These are phyloP conservation scores for Tinospora cordifolia DNA, from an alignment of 164 flowering plant genomes.

Conservation along the genomic window DNA sequence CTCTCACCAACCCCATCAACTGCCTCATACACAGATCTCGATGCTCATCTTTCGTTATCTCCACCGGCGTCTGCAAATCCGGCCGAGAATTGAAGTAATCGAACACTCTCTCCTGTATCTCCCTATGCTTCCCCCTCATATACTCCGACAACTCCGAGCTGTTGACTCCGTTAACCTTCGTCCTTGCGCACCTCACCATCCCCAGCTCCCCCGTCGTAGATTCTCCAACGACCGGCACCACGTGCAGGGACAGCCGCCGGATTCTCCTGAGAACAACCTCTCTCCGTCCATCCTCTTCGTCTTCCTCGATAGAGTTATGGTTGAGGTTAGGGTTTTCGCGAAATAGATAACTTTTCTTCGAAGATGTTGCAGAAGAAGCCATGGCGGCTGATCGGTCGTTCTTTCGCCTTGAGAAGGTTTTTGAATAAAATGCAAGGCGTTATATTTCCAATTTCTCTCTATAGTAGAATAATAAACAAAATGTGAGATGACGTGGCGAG, in stretches of 20 bases:
- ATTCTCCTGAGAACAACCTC: constrained; percentile 1
- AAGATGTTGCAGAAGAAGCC: neutral
- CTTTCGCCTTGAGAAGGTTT: too few species aligned
- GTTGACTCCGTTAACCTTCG: constrained; percentile 30
- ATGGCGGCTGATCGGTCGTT: neutral
- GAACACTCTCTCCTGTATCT: constrained; percentile 58
- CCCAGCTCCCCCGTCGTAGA: constrained; percentile 11
- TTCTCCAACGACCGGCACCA: neutral
- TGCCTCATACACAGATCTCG: constrained; percentile 83
- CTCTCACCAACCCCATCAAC: constrained; percentile 62
- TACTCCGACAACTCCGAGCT: constrained; percentile 31
- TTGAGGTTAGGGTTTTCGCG: constrained; percentile 3
- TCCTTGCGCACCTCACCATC: constrained; percentile 36
- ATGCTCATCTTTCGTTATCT: constrained; percentile 63
- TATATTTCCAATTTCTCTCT: neutral
- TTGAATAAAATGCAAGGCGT: neutral
- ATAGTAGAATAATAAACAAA: neutral
- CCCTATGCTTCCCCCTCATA: constrained; percentile 80
- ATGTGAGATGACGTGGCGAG: neutral
- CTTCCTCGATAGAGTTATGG: constrained; percentile 27
- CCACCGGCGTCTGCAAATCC: constrained; percentile 84
- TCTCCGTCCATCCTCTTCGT: constrained; percentile 3
- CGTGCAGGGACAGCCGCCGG: neutral
- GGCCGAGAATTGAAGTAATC: constrained; percentile 67
- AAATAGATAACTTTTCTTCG: neutral